Percentiles rank a stretch among this genome's conserved stretches.
Conservation (phyloP, 1,284 basidiomycete genomes). For the Xerocomus nothofagi region DNA sequence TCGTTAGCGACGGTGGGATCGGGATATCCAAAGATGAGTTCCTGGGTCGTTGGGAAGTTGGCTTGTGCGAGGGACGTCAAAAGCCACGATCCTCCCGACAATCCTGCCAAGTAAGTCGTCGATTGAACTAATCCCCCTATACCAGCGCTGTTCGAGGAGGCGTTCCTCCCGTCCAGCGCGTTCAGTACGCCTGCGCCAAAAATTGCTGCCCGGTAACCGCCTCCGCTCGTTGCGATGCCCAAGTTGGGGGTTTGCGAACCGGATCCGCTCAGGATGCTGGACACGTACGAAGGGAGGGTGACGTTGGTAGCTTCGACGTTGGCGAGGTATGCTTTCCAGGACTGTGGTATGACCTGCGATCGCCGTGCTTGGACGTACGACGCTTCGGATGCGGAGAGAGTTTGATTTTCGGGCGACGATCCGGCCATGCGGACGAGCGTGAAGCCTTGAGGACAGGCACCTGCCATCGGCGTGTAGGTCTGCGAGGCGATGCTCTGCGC, state of each 20-base stretch:
- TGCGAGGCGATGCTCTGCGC: constrained; percentile 29
- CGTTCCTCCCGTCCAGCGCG: constrained; percentile 50
- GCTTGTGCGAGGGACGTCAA: constrained; percentile 41
- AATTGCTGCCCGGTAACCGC: constrained; percentile 48
- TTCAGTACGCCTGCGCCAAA: constrained; percentile 52
- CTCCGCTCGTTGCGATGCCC: constrained; percentile 47
- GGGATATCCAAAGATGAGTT: constrained; percentile 39
- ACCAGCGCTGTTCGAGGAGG: constrained; percentile 40
- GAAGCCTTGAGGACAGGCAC: constrained; percentile 33
- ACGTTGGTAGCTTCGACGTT: constrained; percentile 34
- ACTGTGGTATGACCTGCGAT: constrained; percentile 29
- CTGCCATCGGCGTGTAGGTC: constrained; percentile 29
- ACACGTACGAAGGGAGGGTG: constrained; percentile 38
- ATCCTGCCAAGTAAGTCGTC: constrained; percentile 43
- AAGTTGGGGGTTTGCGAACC: constrained; percentile 36
- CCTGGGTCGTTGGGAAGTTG: constrained; percentile 40
- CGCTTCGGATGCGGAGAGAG: constrained; percentile 32
- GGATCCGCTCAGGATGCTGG: constrained; percentile 32
- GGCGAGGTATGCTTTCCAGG: constrained; percentile 37
- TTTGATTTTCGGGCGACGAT: constrained; percentile 25
- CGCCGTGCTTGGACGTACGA: constrained; percentile 35
- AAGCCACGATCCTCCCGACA: constrained; percentile 46
- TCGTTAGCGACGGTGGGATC: constrained; percentile 14
- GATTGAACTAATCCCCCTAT: constrained; percentile 53
- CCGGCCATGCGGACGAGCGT: constrained; percentile 37